Conservation (phyloP, 352 stramenopile genomes). For the Sclerospora graminicola region DNA sequence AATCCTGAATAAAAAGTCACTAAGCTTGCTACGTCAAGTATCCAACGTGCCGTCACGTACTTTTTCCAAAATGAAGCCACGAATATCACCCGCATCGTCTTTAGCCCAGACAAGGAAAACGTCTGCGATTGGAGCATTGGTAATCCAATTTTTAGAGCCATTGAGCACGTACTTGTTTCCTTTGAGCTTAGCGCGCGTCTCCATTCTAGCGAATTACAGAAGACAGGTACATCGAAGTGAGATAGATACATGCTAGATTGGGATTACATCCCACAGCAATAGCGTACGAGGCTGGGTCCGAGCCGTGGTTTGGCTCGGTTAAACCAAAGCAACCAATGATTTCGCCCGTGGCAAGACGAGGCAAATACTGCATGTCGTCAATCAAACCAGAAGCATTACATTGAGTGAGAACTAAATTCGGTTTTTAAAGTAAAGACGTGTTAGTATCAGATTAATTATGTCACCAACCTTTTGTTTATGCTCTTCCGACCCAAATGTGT, state of each 20-base stretch:
- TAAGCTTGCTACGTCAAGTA: neutral
- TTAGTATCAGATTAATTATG: neutral
- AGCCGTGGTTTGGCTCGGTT: slow-evolving; percentile 97
- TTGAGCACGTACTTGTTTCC: slow-evolving; percentile 93
- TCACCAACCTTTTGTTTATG: slow-evolving; percentile 87
- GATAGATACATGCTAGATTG: neutral
- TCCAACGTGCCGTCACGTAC: slow-evolving; percentile 11
- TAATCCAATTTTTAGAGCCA: slow-evolving; percentile 94
- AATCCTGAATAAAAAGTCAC: slow-evolving; percentile 40
- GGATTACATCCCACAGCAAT: neutral
- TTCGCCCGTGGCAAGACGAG: slow-evolving; percentile 89
- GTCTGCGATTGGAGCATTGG: slow-evolving; percentile 95
- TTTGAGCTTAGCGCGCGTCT: slow-evolving; percentile 85
- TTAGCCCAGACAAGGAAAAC: slow-evolving; percentile 97
- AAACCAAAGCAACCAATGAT: slow-evolving; percentile 97
- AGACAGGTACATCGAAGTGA: slow-evolving; percentile 2
- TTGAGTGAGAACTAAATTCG: neutral
- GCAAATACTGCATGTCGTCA: slow-evolving; percentile 77
- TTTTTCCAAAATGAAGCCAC: slow-evolving; percentile 93
- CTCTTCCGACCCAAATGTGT: slow-evolving; percentile 93
- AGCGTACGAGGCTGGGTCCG: slow-evolving; percentile 85
- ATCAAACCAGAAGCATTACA: neutral
- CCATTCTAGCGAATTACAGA: slow-evolving; percentile 70
- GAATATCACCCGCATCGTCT: slow-evolving; percentile 90
- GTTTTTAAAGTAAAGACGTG: neutral